These are phyloP conservation scores for Francoa sonchifolia DNA, from an alignment of 441 rosid species.

Conservation along the genomic window DNA sequence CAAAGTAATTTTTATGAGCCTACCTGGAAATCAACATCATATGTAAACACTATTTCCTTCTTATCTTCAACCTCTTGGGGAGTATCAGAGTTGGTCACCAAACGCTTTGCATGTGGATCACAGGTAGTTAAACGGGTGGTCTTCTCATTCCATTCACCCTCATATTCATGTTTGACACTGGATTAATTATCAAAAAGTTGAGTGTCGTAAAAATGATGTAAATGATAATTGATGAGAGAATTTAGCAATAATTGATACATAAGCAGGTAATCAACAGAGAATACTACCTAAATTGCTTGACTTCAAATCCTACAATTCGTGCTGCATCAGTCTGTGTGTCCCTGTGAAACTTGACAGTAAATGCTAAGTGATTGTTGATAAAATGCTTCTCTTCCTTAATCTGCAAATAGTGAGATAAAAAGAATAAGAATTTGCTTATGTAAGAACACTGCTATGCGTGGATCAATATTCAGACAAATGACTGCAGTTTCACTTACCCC, in stretches of 20 bases:
- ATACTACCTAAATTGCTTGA: conserved; percentile 68
- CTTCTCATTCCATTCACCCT: conserved; percentile 72
- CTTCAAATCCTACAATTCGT: conserved; percentile 89
- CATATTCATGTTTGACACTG: conserved; percentile 75
- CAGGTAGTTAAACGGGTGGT: conserved; percentile 67
- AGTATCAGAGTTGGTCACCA: conserved; percentile 60
- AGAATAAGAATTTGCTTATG: too few species aligned
- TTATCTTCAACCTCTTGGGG: conserved; percentile 82
- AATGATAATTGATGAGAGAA: neutral
- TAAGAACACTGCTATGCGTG: too few species aligned
- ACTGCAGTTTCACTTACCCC: conserved; percentile 39
- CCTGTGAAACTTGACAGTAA: conserved; percentile 65
- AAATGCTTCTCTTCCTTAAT: conserved; percentile 69
- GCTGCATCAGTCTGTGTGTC: conserved; percentile 45
- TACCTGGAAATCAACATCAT: conserved; percentile 81
- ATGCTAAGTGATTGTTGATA: conserved; percentile 70
- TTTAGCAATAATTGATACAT: neutral
- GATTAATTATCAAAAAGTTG: conserved; percentile 14
- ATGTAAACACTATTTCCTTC: conserved; percentile 69
- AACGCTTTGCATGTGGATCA: conserved; percentile 74
- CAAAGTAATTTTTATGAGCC: too few species aligned
- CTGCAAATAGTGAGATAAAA: too few species aligned
- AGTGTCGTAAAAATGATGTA: conserved; percentile 1
- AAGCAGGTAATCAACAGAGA: neutral
- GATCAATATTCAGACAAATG: neutral